Base-by-base conservation (phyloP, 371 early-diverging fungal genomes). In the Saksenaea vasiformis region DNA sequence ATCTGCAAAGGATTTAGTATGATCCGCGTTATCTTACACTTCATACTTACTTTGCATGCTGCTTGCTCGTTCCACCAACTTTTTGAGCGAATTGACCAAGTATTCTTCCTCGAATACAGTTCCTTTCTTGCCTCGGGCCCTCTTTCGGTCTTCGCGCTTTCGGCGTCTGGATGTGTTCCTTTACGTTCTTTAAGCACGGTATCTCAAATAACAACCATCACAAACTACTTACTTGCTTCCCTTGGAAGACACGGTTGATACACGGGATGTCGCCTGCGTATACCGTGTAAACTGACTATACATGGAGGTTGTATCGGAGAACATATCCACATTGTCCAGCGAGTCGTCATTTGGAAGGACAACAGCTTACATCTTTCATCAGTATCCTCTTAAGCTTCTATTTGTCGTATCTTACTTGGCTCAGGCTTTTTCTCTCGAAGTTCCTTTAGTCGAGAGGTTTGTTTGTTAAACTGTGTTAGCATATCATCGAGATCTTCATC, bases 261-360 rank as follows among this genome's bases (percentile, higher is more conserved):
- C 70, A 26, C 85, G 76, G 10, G 90, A 83, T 31, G 85, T 80
- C 7, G 87, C 86, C 13, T 73, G 66, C 15, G 93, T 93, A 64
- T 90, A 88, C 36, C 88, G 85, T 56, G 92, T 91, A 68, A 92
- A 91, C 56, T 90, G 88, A 67, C 93, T 94, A 44, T 90, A 90
- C 93, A 95, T 93, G 13, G 95, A 93, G 1, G 95, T 91, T 1
- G 96, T 94, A 65, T 95, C 96, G 0, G 94, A 94, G 80, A 94
- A 89, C 84, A 94, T 87, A 65, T 97, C 98, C n/a, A 95, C 85
- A 65, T 92, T 89, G 64, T 95, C 95, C 26, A 88, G 63, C 34
- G 82, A 64, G 44, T 86, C 90, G 57, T 90, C 90, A 14, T 81
- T 83, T 1, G 81, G 74, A 62, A 82, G 58, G 39, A 73, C 78